Conservation (phyloP, 176 grass and related monocot species). For the Olyra latifolia region DNA sequence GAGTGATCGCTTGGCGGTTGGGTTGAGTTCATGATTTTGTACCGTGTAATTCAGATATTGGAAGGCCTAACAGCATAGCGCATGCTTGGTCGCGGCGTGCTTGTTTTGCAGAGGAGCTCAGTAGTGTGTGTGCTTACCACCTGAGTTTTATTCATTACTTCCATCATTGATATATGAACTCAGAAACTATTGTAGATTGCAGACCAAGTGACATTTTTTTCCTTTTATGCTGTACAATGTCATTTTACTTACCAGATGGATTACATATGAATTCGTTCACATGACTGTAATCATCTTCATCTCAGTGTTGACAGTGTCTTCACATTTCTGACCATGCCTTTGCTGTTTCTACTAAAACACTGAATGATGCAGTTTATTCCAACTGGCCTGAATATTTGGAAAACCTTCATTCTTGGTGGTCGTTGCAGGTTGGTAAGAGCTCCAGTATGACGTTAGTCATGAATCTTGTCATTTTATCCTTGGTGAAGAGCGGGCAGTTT, state of each 20-base stretch:
- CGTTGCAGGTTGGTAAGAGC: slow-evolving; percentile 17
- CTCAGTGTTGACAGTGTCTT: background rate
- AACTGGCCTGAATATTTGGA: too few relatives aligned
- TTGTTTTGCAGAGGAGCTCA: slow-evolving; percentile 50
- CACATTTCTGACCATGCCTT: background rate
- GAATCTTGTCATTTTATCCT: background rate
- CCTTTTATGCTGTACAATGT: slow-evolving; percentile 22
- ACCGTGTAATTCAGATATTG: slow-evolving; percentile 29
- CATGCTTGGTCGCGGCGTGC: slow-evolving; percentile 39
- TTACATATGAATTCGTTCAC: background rate
- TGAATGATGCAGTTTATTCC: background rate
- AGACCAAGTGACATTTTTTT: slow-evolving; percentile 28
- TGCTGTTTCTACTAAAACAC: background rate
- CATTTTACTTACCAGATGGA: slow-evolving; percentile 4
- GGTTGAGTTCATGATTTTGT: slow-evolving; percentile 41
- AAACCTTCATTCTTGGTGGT: background rate
- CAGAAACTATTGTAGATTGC: slow-evolving; percentile 44
- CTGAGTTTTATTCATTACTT: slow-evolving; percentile 48
- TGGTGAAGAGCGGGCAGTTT: background rate
- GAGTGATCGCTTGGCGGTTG: slow-evolving; percentile 29
- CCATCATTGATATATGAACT: slow-evolving; percentile 67
- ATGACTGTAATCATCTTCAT: background rate
- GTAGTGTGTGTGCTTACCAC: slow-evolving; percentile 42
- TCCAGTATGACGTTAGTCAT: background rate
- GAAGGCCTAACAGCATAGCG: slow-evolving; percentile 40